Conservation (phyloP, 2,329 filamentous ascomycete species). For the Pestalotiopsis sp. region DNA sequence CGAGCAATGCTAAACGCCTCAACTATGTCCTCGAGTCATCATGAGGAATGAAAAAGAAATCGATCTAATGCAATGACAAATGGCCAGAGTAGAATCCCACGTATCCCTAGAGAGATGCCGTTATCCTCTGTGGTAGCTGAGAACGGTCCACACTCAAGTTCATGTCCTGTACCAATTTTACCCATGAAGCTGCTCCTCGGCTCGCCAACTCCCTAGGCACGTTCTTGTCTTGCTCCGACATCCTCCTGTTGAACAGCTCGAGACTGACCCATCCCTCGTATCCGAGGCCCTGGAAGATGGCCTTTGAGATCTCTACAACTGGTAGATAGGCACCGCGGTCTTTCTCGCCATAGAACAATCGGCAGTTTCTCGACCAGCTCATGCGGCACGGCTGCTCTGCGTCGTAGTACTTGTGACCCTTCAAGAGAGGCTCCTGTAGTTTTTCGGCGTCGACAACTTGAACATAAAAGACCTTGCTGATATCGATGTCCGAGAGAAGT, state of each 20-base stretch:
- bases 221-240: conserved; percentile 53
- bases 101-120: conserved; percentile 22
- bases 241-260: conserved; percentile 68
- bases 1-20: background rate
- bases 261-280: conserved; percentile 73
- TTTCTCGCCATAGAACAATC: conserved; percentile 70
- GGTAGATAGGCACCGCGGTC: conserved; percentile 70
- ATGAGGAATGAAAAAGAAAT: background rate
- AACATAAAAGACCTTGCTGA: conserved; percentile 72
- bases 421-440: conserved; percentile 57
- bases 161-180: conserved; percentile 33
- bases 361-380: conserved; percentile 79
- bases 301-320: conserved; percentile 60
- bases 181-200: conserved; percentile 32
- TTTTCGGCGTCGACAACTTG: conserved; percentile 77
- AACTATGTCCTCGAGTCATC: background rate
- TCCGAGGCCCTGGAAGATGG: conserved; percentile 65
- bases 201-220: conserved; percentile 51
- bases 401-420: conserved; percentile 61
- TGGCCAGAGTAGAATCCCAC: background rate
- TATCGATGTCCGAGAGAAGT: conserved; percentile 59
- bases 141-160: conserved; percentile 23
- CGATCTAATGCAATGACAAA: background rate
- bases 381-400: conserved; percentile 64
- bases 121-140: conserved; percentile 15